Conservation (phyloP, 768 basidiomycete genomes). For the Infundibulicybe gibba region DNA sequence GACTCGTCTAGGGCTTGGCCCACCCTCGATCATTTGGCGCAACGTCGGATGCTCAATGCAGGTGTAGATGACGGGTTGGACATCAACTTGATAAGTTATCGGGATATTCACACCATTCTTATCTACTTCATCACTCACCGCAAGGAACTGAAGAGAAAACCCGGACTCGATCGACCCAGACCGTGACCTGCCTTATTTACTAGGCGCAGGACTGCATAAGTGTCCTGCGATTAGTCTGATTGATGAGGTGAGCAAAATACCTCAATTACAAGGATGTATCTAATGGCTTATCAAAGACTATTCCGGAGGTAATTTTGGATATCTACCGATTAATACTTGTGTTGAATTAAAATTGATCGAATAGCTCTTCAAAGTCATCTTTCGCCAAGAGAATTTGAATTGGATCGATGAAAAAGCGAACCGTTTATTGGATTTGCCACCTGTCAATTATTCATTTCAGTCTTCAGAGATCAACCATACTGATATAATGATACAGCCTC, state of each 20-base stretch:
- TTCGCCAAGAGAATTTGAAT: neutral
- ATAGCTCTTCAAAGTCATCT: neutral
- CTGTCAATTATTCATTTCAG: no score
- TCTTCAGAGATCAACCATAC: no score
- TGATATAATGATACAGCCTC: no score
- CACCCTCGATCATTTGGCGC: neutral
- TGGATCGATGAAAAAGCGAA: neutral
- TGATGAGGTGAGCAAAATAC: neutral
- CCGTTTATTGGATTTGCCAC: no score
- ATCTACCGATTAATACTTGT: neutral
- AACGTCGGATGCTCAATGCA: neutral
- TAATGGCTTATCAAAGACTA: neutral
- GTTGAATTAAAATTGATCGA: no score
- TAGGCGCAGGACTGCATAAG: constrained; percentile 1
- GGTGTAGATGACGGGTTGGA: no score
- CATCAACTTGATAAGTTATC: no score
- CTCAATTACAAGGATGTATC: neutral
- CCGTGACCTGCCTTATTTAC: neutral
- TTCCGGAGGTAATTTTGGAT: constrained; percentile 1
- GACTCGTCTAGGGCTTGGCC: neutral
- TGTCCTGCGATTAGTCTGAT: neutral
- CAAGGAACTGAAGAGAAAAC: neutral
- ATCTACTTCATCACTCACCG: neutral
- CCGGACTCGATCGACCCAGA: neutral
- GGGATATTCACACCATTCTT: neutral